Evolutionary conservation across 805 yeast genomes (phyloP), one percentile per base, ranked within the genome.

Genomic region (Blastobotrys terrestris): DNA sequence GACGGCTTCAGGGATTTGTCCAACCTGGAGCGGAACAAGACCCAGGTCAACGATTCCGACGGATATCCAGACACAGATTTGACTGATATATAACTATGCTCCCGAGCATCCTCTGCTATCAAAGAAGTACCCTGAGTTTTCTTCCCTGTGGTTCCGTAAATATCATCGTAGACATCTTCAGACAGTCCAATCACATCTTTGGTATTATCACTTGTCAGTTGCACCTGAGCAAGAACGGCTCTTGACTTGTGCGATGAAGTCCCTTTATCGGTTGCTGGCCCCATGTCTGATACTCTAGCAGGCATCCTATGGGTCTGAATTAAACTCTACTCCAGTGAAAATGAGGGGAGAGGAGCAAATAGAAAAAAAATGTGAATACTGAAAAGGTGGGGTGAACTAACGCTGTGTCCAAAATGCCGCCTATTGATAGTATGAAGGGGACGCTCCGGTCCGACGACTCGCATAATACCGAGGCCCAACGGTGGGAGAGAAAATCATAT

Each of bases 11-110:
- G 44, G n/a, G 49, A 3, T 16, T 14, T 4, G 43, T 55, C 60
- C 15, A 51, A 16, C 35, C 31, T 21, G 3, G 57, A 53, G 14
- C 20, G 19, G 48, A 55, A 58, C 11, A 58, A 18, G 56, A 57
- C n/a, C 49, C 54, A 39, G 46, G 26, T 6, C 48, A 48, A 3
- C 45, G 53, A 18, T 11, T 11, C 20, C 15, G 16, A 18, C 15
- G 46, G 46, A 21, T 18, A 44, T 22, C 46, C 39, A n/a, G 15
- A 18, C 43, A 15, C 40, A 16, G 19, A 43, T 49, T 31, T 39
- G n/a, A 16, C 44, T 21, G 51, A 55, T 13, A 55, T 52, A 42
- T 48, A 55, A 22, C 40, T 31, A 8, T 42, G 48, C 15, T 31
- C 39, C 6, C 7, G 31, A 14, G 50, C 46, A 15, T 50, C 20